These are phyloP conservation scores for Neostapfia colusana DNA, from an alignment of 176 grass and related monocot species.

Conservation along the genomic window DNA sequence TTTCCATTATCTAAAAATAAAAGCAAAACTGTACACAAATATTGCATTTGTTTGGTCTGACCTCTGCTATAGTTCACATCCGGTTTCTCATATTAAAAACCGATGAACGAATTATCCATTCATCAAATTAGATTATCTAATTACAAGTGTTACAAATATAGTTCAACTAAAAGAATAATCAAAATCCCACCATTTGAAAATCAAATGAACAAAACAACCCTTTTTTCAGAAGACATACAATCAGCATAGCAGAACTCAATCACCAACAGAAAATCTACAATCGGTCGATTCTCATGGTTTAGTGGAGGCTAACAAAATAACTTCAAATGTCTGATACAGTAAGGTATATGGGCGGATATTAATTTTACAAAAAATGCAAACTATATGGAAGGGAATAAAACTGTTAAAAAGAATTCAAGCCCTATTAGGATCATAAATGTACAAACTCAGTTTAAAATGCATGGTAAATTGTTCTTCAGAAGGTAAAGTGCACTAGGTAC, in stretches of 20 bases:
- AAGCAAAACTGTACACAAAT: neutral
- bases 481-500: conserved; percentile 37
- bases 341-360: neutral
- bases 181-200: neutral
- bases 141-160: neutral
- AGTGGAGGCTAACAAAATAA: conserved; percentile 7
- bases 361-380: neutral
- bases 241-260: conserved; percentile 15
- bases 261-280: neutral
- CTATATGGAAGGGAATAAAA: neutral
- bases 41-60: neutral
- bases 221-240: conserved; percentile 13
- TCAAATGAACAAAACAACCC: conserved; percentile 1
- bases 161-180: neutral
- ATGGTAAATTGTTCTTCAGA: neutral
- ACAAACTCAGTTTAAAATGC: neutral
- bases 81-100: neutral
- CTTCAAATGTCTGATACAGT: neutral
- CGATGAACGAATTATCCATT: neutral
- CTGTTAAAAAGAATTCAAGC: neutral
- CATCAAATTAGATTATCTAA: neutral
- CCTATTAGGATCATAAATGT: neutral
- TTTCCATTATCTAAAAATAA: too few species aligned
- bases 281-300: neutral
- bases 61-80: neutral